Evolutionary conservation across 2,329 filamentous ascomycete genomes (phyloP).

Genomic region (Stagonosporopsis tanaceti): DNA sequence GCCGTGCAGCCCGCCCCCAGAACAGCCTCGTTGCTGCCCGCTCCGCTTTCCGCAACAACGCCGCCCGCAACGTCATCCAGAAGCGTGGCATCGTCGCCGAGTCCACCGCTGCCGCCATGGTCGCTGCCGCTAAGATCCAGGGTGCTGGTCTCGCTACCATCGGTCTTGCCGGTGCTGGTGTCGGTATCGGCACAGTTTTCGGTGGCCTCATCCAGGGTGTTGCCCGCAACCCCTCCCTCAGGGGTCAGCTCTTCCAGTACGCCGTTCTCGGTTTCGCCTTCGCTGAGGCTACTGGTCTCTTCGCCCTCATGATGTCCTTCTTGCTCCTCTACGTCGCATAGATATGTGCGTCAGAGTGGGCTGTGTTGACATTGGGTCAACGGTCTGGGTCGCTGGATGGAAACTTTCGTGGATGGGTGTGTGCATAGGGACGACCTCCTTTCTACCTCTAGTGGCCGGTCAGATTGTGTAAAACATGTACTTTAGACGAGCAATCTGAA

Average conservation of each 20-base stretch:
- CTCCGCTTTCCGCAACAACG: constrained; percentile 53
- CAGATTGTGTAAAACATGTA: constrained; percentile 56
- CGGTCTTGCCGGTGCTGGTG: constrained; percentile 90
- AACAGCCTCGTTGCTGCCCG: constrained; percentile 51
- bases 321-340: constrained; percentile 54
- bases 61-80: constrained; percentile 51
- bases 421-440: constrained; percentile 51
- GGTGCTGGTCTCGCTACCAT: constrained; percentile 72
- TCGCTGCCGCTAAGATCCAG: constrained; percentile 54
- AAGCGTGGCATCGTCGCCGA: constrained; percentile 53
- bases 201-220: constrained; percentile 87
- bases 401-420: constrained; percentile 51
- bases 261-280: constrained; percentile 96
- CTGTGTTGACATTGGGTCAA: constrained; percentile 42
- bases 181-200: constrained; percentile 96
- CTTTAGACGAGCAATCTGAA: constrained; percentile 54
- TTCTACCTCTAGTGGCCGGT: constrained; percentile 51
- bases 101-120: constrained; percentile 53
- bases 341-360: constrained; percentile 46
- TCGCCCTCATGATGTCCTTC: constrained; percentile 62
- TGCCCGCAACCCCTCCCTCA: constrained; percentile 92
- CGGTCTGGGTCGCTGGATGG: constrained; percentile 47
- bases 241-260: constrained; percentile 95
- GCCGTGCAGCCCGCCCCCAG: constrained; percentile 45
- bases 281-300: constrained; percentile 84